phyloP scores from a whole-genome alignment of 306 rosid genomes.

The cucumber (Cucumis sativus) region Cucumber_9930_V3 NC_026657.2:14315001-14315500 shows the following conservation, averaged over 20 bases:
- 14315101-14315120: slow-evolving; percentile 92
- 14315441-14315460: neutral
- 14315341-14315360: neutral
- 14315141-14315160: slow-evolving; percentile 80
- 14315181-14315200: slow-evolving; percentile 84
- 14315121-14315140: slow-evolving; percentile 75
- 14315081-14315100: slow-evolving; percentile 87
- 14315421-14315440: neutral
- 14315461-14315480: neutral
- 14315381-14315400: neutral
- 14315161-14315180: slow-evolving; percentile 73
- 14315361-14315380: neutral
- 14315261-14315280: neutral
- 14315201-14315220: slow-evolving; percentile 87
- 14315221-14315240: slow-evolving; percentile 91
- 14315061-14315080: slow-evolving; percentile 74
- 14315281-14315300: neutral
- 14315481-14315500: neutral
- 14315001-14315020: slow-evolving; percentile 81
- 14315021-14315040: slow-evolving; percentile 97
- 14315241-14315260: slow-evolving; percentile 50
- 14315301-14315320: neutral
- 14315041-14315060: slow-evolving; percentile 91
- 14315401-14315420: neutral
- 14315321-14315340: neutral